Evolutionary conservation across 306 rosid species (phyloP), one percentile per base, ranked within the genome.

Genomic region (Trichosanthes truncata): DNA sequence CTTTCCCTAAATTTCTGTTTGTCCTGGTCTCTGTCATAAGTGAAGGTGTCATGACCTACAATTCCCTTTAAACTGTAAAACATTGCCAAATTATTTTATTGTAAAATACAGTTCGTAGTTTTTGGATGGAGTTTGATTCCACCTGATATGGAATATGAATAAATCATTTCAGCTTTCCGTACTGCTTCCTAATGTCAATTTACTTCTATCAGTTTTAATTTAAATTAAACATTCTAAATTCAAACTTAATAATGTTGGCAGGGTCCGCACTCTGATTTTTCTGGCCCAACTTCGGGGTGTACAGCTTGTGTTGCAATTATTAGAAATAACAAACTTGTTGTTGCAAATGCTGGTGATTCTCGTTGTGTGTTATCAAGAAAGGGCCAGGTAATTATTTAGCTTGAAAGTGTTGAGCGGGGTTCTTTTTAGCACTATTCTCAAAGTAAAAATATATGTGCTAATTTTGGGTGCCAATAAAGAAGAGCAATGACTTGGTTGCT

Each of bases 341-440:
- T 95, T 79, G 99, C 97, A 66, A 95, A 95, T 90, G 97, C 99
- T 76, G 99, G 99, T 35, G 99, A 95, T 87, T 95, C 99, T 25
- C 97, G 97, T 7, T 93, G 97, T 86, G 99, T 95, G 80, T 84
- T 95, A 63, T 95, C 97, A 31, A 87, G 99, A 82, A 91, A 90
- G 87, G 97, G 97, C 48, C 97, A 93, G 99, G 99, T 95, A 90
- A 13, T 45, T 46, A 83, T 59, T 53, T 72, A 36, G 35, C 38
- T 72, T n/a, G 20, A 13, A 69, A 69, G 5, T 67, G 11, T 23
- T 45, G 52, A 45, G 55, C 38, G 13, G 25, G 56, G 43, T 15
- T 63, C 45, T 6, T 62, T 14, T 63, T 63, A 29, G n/a, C 14
- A 59, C 35, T 21, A 59, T 25, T 59, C 66, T 59, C 66, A 9